Evolutionary conservation across 2,329 filamentous ascomycete genomes (phyloP).

Genomic region (Pezicula carpinea): DNA sequence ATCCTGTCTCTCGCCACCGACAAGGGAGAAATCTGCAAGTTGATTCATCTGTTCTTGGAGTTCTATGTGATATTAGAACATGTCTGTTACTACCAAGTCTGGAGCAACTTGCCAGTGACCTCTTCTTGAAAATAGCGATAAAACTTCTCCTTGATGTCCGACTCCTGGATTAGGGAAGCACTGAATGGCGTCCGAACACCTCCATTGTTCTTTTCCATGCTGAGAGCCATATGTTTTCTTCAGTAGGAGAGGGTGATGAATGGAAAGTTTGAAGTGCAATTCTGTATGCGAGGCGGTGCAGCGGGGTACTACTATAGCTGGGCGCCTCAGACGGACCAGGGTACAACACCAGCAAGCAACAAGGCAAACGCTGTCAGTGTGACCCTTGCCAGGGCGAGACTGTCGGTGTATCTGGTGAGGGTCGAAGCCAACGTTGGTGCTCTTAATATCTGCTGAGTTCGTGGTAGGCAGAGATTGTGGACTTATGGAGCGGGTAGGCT

Average conservation of each 20-base stretch:
- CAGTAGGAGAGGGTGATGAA: no score
- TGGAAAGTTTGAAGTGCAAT: no score
- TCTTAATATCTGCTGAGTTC: no score
- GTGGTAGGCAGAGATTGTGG: no score
- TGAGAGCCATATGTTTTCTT: background rate
- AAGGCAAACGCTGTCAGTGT: background rate
- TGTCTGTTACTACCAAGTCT: background rate
- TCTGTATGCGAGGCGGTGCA: no score
- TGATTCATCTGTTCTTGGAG: slow-evolving; percentile 72
- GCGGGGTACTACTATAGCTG: no score
- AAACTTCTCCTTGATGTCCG: slow-evolving; percentile 69
- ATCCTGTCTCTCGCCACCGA: slow-evolving; percentile 72
- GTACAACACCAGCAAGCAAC: no score
- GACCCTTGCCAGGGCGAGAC: background rate
- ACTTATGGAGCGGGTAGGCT: no score
- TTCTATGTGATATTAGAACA: slow-evolving; percentile 40
- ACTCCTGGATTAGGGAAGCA: slow-evolving; percentile 9
- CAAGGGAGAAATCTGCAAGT: slow-evolving; percentile 55
- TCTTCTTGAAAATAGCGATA: slow-evolving; percentile 79
- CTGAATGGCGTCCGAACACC: slow-evolving; percentile 15
- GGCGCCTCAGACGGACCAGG: no score
- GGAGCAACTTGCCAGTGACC: slow-evolving; percentile 53
- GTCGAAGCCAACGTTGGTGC: no score
- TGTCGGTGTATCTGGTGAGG: no score
- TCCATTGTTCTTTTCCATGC: background rate